These are phyloP conservation scores for Allomyces macrogynus DNA, from an alignment of 192 early-diverging fungal species.

Conservation along the genomic window DNA sequence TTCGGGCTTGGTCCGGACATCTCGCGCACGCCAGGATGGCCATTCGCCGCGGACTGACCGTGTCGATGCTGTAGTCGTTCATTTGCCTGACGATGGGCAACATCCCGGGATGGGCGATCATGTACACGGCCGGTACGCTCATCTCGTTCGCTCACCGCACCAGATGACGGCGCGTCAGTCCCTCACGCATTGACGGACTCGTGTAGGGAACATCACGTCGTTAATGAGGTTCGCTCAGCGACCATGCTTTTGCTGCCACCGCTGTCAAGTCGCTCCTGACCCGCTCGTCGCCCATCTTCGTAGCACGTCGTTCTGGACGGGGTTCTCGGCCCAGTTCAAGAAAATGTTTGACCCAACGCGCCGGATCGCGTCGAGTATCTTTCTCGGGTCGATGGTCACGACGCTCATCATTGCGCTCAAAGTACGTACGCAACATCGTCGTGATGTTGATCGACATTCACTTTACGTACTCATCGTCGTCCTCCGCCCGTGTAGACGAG, in stretches of 20 bases:
- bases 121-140: conserved; percentile 79
- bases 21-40: no score
- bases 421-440: conserved; percentile 15
- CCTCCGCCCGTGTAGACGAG: no score
- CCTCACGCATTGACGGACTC: no score
- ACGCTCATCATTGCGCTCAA: conserved; percentile 59
- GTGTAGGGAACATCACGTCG: conserved; percentile 75
- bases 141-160: no score
- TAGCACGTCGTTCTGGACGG: no score
- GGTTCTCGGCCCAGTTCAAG: background rate
- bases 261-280: no score
- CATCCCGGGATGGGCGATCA: conserved; percentile 58
- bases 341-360: background rate
- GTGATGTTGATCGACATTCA: no score
- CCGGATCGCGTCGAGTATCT: conserved; percentile 20
- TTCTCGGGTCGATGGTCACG: conserved; percentile 36
- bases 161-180: no score
- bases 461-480: no score
- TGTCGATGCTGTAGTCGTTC: conserved; percentile 22
- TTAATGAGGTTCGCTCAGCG: conserved; percentile 9
- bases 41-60: no score
- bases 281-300: no score
- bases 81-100: conserved; percentile 29
- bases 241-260: no score
- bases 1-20: conserved; percentile 38